Base-by-base conservation (phyloP, 352 stramenopile genomes). In the Phytopythium litorale region DNA sequence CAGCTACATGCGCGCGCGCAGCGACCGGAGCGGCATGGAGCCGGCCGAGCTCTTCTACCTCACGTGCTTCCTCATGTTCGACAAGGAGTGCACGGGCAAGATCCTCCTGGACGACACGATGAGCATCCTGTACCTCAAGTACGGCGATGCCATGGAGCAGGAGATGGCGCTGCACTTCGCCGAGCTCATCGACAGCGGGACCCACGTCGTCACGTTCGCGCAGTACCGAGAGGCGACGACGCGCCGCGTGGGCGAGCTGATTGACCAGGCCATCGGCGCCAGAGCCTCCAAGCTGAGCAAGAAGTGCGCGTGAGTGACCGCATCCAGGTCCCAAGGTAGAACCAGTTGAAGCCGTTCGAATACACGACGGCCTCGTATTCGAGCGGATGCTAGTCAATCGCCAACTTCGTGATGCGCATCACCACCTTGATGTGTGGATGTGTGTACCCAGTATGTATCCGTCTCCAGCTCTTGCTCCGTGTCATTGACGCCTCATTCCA, bases 61-160 rank as follows among this genome's bases (percentile, higher is more conserved):
- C n/a, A 90, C 73, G n/a, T 89, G 75, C 30, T 94, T 91, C 51
- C 77, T 94, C 67, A 91, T 91, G 77, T 91, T 88, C 50, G 84
- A 92, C 72, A 90, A 87, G 51, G 78, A 88, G 28, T 79, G 72
- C 60, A 78, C 59, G 19, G 84, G 84, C 38, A 81, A 78, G 83
- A 88, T 94, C 45, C 72, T 79, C 6, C 65, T 91, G 53, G 84
- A 94, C 51, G 84, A 94, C 25, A 78, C 79, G 4, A 89, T 94
- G 79, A 78, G 79, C 30, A 91, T 94, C 45, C 66, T 94, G 81
- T 91, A 87, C 45, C 53, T 89, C n/a, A 91, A 91, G 60, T 89
- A 90, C 40, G 79, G 75, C 13, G 83, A 87, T 52, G 68, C 65
- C n/a, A 91, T 94, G 80, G 82, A 94, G 61, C 72, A 78, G 23